Evolutionary conservation across 1,284 basidiomycete species (phyloP), one percentile per base, ranked within the genome.

Genomic region (Leccinum angustisporum): DNA sequence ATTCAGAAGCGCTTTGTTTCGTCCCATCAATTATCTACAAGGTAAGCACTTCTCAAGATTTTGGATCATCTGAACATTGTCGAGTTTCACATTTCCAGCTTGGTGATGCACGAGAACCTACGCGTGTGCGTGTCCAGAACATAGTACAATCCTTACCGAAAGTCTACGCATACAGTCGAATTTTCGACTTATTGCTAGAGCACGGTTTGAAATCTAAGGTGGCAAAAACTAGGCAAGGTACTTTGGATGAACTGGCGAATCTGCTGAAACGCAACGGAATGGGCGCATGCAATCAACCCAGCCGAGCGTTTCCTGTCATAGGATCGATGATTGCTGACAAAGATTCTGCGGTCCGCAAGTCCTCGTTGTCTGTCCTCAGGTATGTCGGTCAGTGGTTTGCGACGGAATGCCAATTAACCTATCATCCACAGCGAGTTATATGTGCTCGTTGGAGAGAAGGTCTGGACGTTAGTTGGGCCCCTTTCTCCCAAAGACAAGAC

Each of bases 11-110:
- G 0, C 77, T 86, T 56, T 90, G 93, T 64, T 94, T 99, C 69
- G 84, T 98, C 25, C 95, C 96, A 1, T 95, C 95, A 8, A 82
- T 98, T 59, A 84, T 98, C 48, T 86, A 88, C 79, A 98, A 98
- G 83, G 95, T 95, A 71, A 68, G 81, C 59, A 59, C 33, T 52
- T 48, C 3, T 43, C 11, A 13, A 50, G 36, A n/a, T 21, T 13
- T 53, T 10, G 3, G 4, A 54, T 56, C 21, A 5, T 53, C 21
- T 58, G 58, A 59, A 57, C 54, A 16, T 57, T 51, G 7, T 56
- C 18, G 13, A 72, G 2, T 5, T 33, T 57, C 27, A 46, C 55
- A 34, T 56, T 54, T 36, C 43, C 66, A 93, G 91, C 84, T 94
- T 62, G 92, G 92, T 10, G 91, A 94, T 76, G 86, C 90, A 51